Base-by-base conservation (phyloP, 257 asterid species). In the Lycium barbarum region DNA sequence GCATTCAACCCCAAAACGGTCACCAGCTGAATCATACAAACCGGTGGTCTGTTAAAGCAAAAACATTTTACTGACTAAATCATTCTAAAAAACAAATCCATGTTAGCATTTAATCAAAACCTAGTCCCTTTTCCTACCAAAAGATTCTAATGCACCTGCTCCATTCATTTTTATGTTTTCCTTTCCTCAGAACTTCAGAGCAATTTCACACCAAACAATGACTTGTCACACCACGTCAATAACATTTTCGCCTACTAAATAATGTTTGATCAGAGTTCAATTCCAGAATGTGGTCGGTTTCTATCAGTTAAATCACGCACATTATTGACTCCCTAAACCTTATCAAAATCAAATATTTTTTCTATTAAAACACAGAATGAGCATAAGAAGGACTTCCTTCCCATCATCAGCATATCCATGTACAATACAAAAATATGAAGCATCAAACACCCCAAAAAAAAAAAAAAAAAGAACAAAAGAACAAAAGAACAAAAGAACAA, bases 11-110 rank as follows among this genome's bases (percentile, higher is more conserved):
- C 36, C 82, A 26, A 76, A 51, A 76, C 7, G 6, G 9, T 76
- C 47, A 14, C 82, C 26, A 15, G 47, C 20, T 26, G 7, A 74
- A 51, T 53, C 38, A 14, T 20, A 72, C 6, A 33, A 45, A 53
- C 47, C 45, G 51, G 1, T 4, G 61, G 22, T 76, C 3, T 1
- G 15, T 76, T 78, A 53, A 2, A 70, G 79, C 54, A 70, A 70
- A 70, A 35, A 1, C 74, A 47, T 67, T 67, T 67, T 22, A 73
- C 79, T 71, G 51, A 79, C 87, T 35, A 74, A 51, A 71, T 47
- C 74, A 72, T 51, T 49, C 40, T 73, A 45, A 65, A 10, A 43
- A 74, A 3, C 80, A 81, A 45, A 6, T 66, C 20, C 40, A 57
- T 65, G 66, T 49, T 71, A 49, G 81, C 43, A 67, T 67, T 55